Evolutionary conservation across 2,329 filamentous ascomycete genomes (phyloP).

Genomic region (Cladosporium phlei): DNA sequence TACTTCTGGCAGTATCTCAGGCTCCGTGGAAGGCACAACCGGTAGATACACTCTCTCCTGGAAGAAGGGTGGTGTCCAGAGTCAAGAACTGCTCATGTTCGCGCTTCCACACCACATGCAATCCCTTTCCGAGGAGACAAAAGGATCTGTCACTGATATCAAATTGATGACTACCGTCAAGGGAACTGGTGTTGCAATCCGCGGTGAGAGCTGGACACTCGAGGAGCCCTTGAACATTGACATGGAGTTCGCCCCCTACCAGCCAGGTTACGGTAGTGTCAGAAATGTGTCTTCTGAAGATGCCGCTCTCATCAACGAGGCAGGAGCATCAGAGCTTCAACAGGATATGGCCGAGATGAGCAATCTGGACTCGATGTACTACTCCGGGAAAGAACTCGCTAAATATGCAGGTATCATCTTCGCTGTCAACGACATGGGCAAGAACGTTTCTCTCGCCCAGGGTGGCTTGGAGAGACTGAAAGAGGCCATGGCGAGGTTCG

Average conservation of each 20-base stretch:
- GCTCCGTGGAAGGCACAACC: constrained; percentile 51
- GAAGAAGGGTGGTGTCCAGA: constrained; percentile 61
- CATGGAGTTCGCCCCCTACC: constrained; percentile 79
- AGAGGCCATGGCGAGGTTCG: constrained; percentile 46
- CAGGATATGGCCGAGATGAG: constrained; percentile 71
- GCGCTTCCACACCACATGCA: constrained; percentile 79
- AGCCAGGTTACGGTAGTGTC: constrained; percentile 42
- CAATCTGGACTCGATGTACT: constrained; percentile 85
- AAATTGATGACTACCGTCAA: constrained; percentile 78
- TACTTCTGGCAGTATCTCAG: constrained; percentile 58
- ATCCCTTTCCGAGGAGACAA: constrained; percentile 62
- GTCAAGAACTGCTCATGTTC: constrained; percentile 70
- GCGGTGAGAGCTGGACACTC: constrained; percentile 73
- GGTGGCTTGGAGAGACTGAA: constrained; percentile 48
- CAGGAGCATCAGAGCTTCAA: constrained; percentile 63
- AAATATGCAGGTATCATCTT: constrained; percentile 44
- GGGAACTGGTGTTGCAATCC: constrained; percentile 68
- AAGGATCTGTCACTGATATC: constrained; percentile 46
- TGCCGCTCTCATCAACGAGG: constrained; percentile 48
- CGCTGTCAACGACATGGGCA: constrained; percentile 50
- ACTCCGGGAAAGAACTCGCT: constrained; percentile 62
- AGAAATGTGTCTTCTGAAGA: constrained; percentile 43
- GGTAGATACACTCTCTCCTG: constrained; percentile 73
- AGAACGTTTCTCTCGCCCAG: constrained; percentile 48
- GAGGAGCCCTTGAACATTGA: constrained; percentile 65